These are phyloP conservation scores for Setaria viridis DNA, from an alignment of 202 grass and related monocot genomes.

Conservation along the genomic window DNA sequence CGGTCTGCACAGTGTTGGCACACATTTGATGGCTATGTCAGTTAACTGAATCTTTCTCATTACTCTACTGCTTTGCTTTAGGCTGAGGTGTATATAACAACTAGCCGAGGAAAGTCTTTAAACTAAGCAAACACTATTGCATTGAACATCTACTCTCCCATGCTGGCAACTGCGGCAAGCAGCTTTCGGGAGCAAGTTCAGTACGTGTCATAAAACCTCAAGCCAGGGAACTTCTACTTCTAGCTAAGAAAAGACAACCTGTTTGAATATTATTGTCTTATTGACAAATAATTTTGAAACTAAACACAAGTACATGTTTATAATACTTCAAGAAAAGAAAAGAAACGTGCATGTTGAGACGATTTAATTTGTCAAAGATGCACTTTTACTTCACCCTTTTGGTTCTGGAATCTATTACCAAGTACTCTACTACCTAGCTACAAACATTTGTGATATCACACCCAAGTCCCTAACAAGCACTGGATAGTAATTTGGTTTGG, in stretches of 20 bases:
- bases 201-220: conserved; percentile 35
- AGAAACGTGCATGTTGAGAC: not conserved
- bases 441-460: not conserved
- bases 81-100: not conserved
- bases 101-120: not conserved
- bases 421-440: not conserved
- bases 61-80: not conserved
- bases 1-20: conserved; percentile 41
- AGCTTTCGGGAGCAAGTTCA: conserved; percentile 4
- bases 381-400: not conserved
- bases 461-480: not conserved
- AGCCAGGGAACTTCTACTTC: conserved; percentile 15
- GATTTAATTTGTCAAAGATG: not conserved
- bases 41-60: not conserved
- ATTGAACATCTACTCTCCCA: conserved; percentile 24
- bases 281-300: not conserved
- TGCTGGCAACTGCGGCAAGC: conserved; percentile 3
- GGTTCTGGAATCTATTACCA: not conserved
- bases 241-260: conserved; percentile 34
- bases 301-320: not conserved
- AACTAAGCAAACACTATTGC: conserved; percentile 18
- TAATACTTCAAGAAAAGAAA: not conserved
- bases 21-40: not conserved
- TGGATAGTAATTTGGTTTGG: not conserved
- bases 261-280: conserved; percentile 31